Percentiles rank a stretch among this genome's conserved stretches.
These are phyloP conservation scores for Parmelia sp. DNA, from an alignment of 495 filamentous ascomycete species.

Conservation along the genomic window DNA sequence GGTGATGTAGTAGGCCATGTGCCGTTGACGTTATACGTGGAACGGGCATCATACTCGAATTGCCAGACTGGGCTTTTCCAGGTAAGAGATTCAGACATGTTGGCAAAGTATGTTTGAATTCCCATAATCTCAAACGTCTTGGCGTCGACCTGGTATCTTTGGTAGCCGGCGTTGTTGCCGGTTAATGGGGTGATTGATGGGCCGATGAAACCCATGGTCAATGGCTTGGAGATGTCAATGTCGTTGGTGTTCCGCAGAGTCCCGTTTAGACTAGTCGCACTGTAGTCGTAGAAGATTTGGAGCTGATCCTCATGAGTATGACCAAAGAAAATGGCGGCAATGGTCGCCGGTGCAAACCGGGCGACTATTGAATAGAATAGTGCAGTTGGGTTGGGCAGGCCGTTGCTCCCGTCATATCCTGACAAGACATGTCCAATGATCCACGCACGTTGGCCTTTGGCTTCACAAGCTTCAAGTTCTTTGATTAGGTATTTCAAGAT, in stretches of 20 bases:
- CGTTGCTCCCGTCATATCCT: conserved; percentile 33
- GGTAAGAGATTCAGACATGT: conserved; percentile 26
- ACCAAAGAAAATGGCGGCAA: conserved; percentile 34
- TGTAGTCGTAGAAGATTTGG: conserved; percentile 33
- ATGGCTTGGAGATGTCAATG: conserved; percentile 24
- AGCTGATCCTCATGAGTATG: conserved; percentile 33
- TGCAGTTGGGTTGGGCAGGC: conserved; percentile 32
- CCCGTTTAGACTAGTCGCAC: conserved; percentile 26
- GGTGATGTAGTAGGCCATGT: conserved; percentile 38
- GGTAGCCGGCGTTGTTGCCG: conserved; percentile 34
- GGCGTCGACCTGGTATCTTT: conserved; percentile 33
- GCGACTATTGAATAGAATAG: conserved; percentile 36
- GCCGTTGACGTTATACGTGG: conserved; percentile 26
- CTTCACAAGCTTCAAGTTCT: conserved; percentile 35
- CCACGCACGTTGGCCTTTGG: conserved; percentile 35
- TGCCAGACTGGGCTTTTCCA: conserved; percentile 23
- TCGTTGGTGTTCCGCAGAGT: conserved; percentile 26
- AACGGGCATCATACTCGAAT: conserved; percentile 23
- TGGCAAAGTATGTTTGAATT: conserved; percentile 33
- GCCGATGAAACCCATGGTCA: conserved; percentile 33
- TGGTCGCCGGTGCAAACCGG: conserved; percentile 33
- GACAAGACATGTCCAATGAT: conserved; percentile 35
- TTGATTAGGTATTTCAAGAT: conserved; percentile 33
- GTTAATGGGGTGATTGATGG: conserved; percentile 34
- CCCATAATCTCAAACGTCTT: conserved; percentile 33